phyloP scores from a whole-genome alignment of 208 protist genomes.

The Naegleria gruberi region DNA sequence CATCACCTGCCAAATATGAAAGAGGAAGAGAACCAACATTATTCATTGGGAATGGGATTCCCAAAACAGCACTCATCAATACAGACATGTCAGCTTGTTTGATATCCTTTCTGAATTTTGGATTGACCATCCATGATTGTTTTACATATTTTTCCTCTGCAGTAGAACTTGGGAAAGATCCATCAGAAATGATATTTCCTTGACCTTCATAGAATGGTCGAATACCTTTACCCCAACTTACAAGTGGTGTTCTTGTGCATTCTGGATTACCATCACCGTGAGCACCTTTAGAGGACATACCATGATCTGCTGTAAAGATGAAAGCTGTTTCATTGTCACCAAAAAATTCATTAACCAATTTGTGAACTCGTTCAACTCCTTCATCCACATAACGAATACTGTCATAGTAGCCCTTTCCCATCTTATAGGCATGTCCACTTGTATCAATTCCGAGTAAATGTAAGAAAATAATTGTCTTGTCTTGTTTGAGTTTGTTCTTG shows the following conservation, averaged over 20 bases:
- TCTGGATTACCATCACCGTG: constrained; percentile 22
- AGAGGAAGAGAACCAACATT: constrained; percentile 12
- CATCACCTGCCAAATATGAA: not conserved
- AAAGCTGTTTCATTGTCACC: not conserved
- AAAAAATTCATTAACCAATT: not conserved
- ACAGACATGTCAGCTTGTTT: constrained; percentile 8
- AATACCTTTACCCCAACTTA: constrained; percentile 15
- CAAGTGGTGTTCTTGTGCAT: constrained; percentile 14
- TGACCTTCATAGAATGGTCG: not conserved
- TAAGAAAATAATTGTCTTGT: constrained; percentile 50
- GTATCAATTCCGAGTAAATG: constrained; percentile 63
- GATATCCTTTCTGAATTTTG: not conserved
- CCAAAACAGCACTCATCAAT: not conserved
- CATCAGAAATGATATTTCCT: not conserved
- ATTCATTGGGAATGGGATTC: not conserved
- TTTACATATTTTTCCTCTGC: not conserved
- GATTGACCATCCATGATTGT: not conserved
- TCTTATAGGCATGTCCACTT: constrained; percentile 42
- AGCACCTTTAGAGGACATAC: not conserved
- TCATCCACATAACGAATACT: not conserved
- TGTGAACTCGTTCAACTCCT: not conserved
- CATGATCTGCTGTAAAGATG: constrained; percentile 22
- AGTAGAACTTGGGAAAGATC: no score
- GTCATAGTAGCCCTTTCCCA: not conserved
- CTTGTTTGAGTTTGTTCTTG: not conserved